phyloP scores from a whole-genome alignment of 208 protist species.

The Angomonas ambiguus region DNA sequence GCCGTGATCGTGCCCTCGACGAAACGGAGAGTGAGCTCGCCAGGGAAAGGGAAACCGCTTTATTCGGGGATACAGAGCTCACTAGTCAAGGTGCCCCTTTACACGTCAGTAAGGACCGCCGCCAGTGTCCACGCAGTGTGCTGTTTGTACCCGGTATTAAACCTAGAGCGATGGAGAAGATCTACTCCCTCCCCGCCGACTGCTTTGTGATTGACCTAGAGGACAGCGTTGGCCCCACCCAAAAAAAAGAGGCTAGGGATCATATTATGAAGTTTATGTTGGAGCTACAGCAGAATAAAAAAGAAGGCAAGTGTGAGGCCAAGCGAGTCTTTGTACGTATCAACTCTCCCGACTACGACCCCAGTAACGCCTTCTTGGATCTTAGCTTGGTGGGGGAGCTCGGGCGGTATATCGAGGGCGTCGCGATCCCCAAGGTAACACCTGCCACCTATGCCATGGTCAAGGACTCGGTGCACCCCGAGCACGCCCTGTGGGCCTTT shows the following conservation, averaged over 20 bases:
- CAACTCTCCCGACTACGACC: constrained; percentile 71
- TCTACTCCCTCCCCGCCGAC: constrained; percentile 48
- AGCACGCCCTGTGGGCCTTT: constrained; percentile 77
- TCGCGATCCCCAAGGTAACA: constrained; percentile 70
- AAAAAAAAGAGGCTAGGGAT: constrained; percentile 57
- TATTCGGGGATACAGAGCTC: not conserved
- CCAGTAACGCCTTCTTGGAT: constrained; percentile 71
- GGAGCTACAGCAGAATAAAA: constrained; percentile 12
- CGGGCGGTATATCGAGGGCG: constrained; percentile 59
- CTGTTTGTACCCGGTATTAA: constrained; percentile 69
- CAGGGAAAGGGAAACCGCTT: constrained; percentile 10
- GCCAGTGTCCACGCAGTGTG: constrained; percentile 67
- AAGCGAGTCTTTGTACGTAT: constrained; percentile 66
- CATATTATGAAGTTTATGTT: constrained; percentile 35
- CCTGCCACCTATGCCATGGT: constrained; percentile 41
- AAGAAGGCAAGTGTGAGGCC: not conserved
- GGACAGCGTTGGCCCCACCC: constrained; percentile 35
- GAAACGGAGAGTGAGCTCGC: constrained; percentile 10
- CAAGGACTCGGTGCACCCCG: constrained; percentile 63
- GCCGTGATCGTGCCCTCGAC: constrained; percentile 46
- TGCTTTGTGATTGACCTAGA: constrained; percentile 80
- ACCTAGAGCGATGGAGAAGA: constrained; percentile 47
- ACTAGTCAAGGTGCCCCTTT: not conserved
- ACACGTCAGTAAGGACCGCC: constrained; percentile 42
- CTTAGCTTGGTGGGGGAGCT: constrained; percentile 69